Evolutionary conservation across 345 rosid species (phyloP).

Genomic region (Eucalyptus sp.): DNA sequence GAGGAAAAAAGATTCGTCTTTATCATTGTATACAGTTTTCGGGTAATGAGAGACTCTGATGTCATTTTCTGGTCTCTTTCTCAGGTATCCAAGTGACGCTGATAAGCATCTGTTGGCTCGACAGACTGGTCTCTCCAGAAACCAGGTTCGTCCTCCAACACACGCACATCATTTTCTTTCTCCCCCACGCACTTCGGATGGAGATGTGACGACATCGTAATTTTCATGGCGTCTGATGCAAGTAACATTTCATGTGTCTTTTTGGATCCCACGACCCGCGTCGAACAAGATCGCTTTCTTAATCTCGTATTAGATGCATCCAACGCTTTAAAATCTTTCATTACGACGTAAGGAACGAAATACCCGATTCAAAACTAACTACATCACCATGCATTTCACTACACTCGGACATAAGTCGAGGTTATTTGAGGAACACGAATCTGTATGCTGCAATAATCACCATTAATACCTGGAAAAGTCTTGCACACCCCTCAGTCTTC

Average conservation of each 20-base stretch:
- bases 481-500: not conserved
- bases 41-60: slow-evolving; percentile 12
- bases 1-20: not conserved
- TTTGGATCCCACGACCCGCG: not conserved
- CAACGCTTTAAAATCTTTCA: not conserved
- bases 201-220: not conserved
- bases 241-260: not conserved
- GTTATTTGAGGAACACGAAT: not conserved
- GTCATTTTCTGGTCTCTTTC: slow-evolving; percentile 82
- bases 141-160: slow-evolving; percentile 51
- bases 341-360: not conserved
- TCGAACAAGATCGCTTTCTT: not conserved
- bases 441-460: not conserved
- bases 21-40: not conserved
- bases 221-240: not conserved
- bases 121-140: slow-evolving; percentile 98
- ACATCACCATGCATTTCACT: not conserved
- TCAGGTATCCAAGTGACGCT: slow-evolving; percentile 99
- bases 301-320: not conserved
- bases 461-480: not conserved
- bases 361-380: not conserved
- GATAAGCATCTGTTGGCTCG: slow-evolving; percentile 98
- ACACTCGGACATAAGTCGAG: not conserved
- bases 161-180: not conserved
- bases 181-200: not conserved